These are phyloP conservation scores for Haplosporangium sp. DNA, from an alignment of 371 early-diverging fungal genomes.

Conservation along the genomic window DNA sequence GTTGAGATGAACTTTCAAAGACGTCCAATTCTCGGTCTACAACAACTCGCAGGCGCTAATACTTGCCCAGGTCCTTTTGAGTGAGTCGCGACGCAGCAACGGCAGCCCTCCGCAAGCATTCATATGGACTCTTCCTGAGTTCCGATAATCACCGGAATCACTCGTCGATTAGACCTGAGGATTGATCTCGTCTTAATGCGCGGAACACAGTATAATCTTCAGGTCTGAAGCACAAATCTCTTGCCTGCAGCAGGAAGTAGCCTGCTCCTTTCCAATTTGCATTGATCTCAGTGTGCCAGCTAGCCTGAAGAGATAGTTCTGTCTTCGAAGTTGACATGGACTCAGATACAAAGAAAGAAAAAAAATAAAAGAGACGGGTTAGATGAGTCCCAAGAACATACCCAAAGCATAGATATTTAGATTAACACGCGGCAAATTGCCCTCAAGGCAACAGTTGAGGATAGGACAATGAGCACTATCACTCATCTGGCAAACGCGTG, in stretches of 20 bases:
- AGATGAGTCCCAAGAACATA: conserved; percentile 7
- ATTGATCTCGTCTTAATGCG: conserved; percentile 15
- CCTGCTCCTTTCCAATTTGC: conserved; percentile 28
- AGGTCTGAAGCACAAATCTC: conserved; percentile 25
- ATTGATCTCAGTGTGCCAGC: conserved; percentile 19
- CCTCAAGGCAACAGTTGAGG: conserved; percentile 16
- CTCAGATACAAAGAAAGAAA: conserved; percentile 14
- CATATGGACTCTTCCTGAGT: conserved; percentile 23
- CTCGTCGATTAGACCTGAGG: conserved; percentile 20
- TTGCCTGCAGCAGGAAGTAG: conserved; percentile 21
- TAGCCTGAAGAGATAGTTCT: conserved; percentile 16
- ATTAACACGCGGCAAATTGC: conserved; percentile 18
- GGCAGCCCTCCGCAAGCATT: conserved; percentile 23
- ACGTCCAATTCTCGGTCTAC: conserved; percentile 26
- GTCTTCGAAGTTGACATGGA: too few relatives aligned
- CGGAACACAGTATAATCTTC: conserved; percentile 26
- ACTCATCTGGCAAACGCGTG: too few relatives aligned
- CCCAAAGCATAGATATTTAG: conserved; percentile 12
- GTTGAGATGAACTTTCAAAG: conserved; percentile 33
- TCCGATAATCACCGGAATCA: conserved; percentile 21
- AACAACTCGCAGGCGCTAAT: conserved; percentile 26
- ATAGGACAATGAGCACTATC: too few relatives aligned
- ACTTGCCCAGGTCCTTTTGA: conserved; percentile 24
- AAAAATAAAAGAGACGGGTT: conserved; percentile 17
- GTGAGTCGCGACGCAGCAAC: conserved; percentile 16